These are phyloP conservation scores for Magnolia sinica DNA, from an alignment of 164 flowering plant species.

Conservation along the genomic window DNA sequence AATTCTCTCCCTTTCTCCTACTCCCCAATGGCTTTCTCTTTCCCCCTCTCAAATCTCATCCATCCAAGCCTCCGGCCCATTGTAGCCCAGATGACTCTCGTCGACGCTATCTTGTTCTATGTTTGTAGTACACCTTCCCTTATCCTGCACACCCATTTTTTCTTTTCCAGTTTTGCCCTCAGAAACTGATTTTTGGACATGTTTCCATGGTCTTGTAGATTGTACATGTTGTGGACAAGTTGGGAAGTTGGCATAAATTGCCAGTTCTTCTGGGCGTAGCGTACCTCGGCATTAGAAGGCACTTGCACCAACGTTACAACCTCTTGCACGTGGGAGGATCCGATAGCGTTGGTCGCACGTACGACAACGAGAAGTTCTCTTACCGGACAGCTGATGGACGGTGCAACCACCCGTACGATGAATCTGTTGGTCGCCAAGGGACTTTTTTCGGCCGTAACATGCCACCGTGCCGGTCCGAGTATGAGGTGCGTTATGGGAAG, in stretches of 20 bases:
- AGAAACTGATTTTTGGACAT: neutral
- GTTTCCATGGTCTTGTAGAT: slow-evolving; percentile 16
- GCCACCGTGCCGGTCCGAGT: slow-evolving; percentile 23
- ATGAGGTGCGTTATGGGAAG: neutral
- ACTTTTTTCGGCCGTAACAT: slow-evolving; percentile 49
- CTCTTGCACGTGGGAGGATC: slow-evolving; percentile 37
- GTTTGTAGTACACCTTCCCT: slow-evolving; percentile 17
- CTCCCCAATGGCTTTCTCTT: slow-evolving; percentile 6
- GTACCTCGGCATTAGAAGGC: slow-evolving; percentile 43
- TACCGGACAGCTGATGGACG: slow-evolving; percentile 48
- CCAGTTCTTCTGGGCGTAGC: slow-evolving; percentile 42
- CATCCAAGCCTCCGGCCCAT: slow-evolving; percentile 43
- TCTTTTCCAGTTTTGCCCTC: neutral
- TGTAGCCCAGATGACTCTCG: slow-evolving; percentile 38
- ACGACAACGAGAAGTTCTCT: slow-evolving; percentile 19
- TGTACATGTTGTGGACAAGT: slow-evolving; percentile 38
- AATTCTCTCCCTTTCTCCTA: neutral
- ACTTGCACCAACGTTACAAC: slow-evolving; percentile 45
- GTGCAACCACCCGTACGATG: slow-evolving; percentile 37
- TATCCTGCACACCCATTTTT: neutral
- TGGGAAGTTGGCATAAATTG: slow-evolving; percentile 41
- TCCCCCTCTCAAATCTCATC: slow-evolving; percentile 9
- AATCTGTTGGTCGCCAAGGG: slow-evolving; percentile 40
- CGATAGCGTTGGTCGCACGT: slow-evolving; percentile 15
- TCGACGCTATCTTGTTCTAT: slow-evolving; percentile 42